Evolutionary conservation across 257 asterid genomes (phyloP).

Genomic region (Scutellaria galericulata): DNA sequence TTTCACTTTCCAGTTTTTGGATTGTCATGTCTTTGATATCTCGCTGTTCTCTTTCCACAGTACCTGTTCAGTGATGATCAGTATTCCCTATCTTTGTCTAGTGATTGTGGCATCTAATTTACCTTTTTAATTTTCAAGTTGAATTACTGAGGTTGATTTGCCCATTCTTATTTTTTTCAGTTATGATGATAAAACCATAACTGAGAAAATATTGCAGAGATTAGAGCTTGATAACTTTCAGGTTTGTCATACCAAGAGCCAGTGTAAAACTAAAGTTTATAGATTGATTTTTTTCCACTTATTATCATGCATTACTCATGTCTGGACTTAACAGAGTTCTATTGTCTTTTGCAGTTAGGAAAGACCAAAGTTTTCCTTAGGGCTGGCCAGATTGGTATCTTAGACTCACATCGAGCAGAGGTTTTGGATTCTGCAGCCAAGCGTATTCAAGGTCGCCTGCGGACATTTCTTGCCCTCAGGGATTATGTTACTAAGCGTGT

Average conservation of each 20-base stretch:
- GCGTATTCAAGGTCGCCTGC: constrained; percentile 74
- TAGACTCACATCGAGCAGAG: constrained; percentile 89
- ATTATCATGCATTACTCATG: not conserved
- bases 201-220: constrained; percentile 83
- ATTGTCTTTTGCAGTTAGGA: constrained; percentile 68
- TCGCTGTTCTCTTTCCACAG: constrained; percentile 14
- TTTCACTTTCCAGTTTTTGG: constrained; percentile 20
- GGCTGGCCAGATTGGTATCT: constrained; percentile 93
- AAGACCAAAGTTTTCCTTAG: constrained; percentile 92
- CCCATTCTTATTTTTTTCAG: constrained; percentile 52
- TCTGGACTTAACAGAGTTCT: constrained; percentile 25
- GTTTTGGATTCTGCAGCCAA: constrained; percentile 89
- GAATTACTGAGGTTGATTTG: constrained; percentile 27
- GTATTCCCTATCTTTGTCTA: constrained; percentile 17
- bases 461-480: constrained; percentile 73
- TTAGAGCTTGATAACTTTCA: constrained; percentile 85
- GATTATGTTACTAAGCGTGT: constrained; percentile 57
- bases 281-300: constrained; percentile 2
- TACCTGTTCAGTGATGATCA: constrained; percentile 11
- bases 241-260: constrained; percentile 55
- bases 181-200: constrained; percentile 84
- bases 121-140: constrained; percentile 31
- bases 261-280: constrained; percentile 8
- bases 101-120: constrained; percentile 28
- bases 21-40: constrained; percentile 19